Evolutionary conservation across 2,329 filamentous ascomycete genomes (phyloP).

Genomic region (Pseudogymnoascus sp.): DNA sequence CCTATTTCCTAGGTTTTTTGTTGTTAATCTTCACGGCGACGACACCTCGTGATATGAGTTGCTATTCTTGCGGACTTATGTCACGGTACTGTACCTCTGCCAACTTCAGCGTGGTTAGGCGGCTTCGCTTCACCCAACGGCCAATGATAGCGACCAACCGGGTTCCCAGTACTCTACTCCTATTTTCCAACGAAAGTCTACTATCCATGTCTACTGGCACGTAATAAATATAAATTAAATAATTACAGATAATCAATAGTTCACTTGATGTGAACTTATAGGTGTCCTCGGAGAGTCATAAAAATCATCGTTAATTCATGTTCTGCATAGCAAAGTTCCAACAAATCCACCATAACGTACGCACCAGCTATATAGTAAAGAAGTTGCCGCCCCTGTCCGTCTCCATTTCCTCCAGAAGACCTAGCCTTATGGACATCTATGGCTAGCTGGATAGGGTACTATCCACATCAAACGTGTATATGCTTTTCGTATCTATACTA

Average conservation of each 20-base stretch:
- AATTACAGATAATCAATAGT: not conserved
- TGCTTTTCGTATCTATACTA: not conserved
- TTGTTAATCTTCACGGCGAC: not conserved
- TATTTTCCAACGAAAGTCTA: not conserved
- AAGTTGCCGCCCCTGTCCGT: not conserved
- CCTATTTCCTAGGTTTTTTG: not conserved
- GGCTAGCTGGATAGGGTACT: not conserved
- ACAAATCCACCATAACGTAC: not conserved
- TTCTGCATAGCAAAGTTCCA: slow-evolving; percentile 3
- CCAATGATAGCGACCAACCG: not conserved
- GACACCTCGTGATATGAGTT: slow-evolving; percentile 2
- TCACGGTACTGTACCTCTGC: not conserved
- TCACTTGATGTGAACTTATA: not conserved
- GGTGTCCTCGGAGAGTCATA: not conserved
- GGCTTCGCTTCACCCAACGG: not conserved
- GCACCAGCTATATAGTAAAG: not conserved
- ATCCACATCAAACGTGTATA: not conserved
- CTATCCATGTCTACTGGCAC: not conserved
- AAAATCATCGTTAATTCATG: not conserved
- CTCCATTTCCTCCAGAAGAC: not conserved
- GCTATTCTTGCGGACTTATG: not conserved
- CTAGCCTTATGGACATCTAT: not conserved
- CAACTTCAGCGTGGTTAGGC: slow-evolving; percentile 3
- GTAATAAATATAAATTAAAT: not conserved
- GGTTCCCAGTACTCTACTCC: not conserved